Evolutionary conservation across 1,139 yeast species (phyloP).

Genomic region (Pichia sp.): DNA sequence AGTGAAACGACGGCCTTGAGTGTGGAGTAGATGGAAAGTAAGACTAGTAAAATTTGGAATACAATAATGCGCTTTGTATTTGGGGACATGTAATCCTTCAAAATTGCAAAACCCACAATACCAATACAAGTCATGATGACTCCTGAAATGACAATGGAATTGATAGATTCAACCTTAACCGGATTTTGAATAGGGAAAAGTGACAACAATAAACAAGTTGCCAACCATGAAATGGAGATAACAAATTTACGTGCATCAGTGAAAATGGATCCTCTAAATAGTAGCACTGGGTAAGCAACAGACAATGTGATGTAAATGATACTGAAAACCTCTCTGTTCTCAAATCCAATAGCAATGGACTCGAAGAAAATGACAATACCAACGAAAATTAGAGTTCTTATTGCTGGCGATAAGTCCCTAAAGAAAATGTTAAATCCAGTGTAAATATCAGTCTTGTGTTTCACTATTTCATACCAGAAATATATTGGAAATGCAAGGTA

Average conservation of each 20-base stretch:
- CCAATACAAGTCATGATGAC: constrained; percentile 47
- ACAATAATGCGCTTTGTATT: constrained; percentile 36
- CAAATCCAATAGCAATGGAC: constrained; percentile 85
- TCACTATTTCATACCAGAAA: constrained; percentile 74
- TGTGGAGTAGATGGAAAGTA: constrained; percentile 57
- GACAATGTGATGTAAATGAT: constrained; percentile 58
- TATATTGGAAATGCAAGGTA: constrained; percentile 79
- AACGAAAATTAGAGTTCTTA: constrained; percentile 36
- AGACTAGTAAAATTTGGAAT: constrained; percentile 52
- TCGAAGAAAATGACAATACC: constrained; percentile 64
- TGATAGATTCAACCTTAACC: constrained; percentile 68
- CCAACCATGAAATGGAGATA: constrained; percentile 44
- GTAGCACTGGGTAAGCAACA: constrained; percentile 51
- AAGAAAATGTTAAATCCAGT: constrained; percentile 48
- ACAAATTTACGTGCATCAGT: constrained; percentile 2
- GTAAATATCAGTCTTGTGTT: constrained; percentile 32
- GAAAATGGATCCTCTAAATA: constrained; percentile 18
- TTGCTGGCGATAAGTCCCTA: constrained; percentile 39
- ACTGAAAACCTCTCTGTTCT: constrained; percentile 75
- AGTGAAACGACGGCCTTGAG: constrained; percentile 64
- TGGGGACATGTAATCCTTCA: constrained; percentile 12
- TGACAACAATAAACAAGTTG: constrained; percentile 61
- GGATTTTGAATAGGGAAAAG: constrained; percentile 82
- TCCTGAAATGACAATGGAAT: constrained; percentile 68
- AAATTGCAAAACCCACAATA: constrained; percentile 29